Evolutionary conservation across 768 basidiomycete species (phyloP), one percentile per base, ranked within the genome.

Genomic region (Pleurotus pulmonarius): DNA sequence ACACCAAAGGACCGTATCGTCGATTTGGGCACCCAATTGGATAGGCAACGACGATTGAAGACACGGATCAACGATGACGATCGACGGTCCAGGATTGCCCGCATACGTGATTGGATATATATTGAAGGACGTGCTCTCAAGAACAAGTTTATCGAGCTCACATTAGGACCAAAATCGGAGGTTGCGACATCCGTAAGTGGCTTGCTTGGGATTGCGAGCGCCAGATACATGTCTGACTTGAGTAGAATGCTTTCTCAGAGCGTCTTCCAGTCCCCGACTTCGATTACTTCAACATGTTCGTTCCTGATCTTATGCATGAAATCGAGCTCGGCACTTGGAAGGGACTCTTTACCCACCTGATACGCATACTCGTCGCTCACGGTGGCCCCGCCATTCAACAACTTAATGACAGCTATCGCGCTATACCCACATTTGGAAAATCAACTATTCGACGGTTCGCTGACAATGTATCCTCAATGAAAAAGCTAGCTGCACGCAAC

Each of bases 221-320:
- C 25, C 25, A 26, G 24, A 49, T 49, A 13, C 3, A n/a, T 29
- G 37, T 53, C 40, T 53, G 16, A 40, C 11, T 43, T n/a, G 34
- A 38, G 24, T 56, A 70, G 69, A 69, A 67, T 60, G 61, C 66
- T 0, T 68, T 70, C 22, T 72, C 73, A 47, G 56, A 67, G 20
- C 47, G 69, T 0, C 66, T 61, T 20, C 34, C 45, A 2, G 70
- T 73, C 60, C 61, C 74, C 7, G 70, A 66, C 1, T 65, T 70
- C 6, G 72, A 78, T 57, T 57, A 70, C 16, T 56, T 73, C 55
- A 72, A 74, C 58, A 72, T 77, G 53, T 68, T 76, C 61, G 75
- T 76, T 48, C 62, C 73, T 0, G 76, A 76, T 0, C 71, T 79
- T 25, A 66, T 61, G 0, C 75, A 78, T 47, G 29, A 29, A 9